phyloP scores from a whole-genome alignment of 345 rosid species.

The Reutealis trisperma region DNA sequence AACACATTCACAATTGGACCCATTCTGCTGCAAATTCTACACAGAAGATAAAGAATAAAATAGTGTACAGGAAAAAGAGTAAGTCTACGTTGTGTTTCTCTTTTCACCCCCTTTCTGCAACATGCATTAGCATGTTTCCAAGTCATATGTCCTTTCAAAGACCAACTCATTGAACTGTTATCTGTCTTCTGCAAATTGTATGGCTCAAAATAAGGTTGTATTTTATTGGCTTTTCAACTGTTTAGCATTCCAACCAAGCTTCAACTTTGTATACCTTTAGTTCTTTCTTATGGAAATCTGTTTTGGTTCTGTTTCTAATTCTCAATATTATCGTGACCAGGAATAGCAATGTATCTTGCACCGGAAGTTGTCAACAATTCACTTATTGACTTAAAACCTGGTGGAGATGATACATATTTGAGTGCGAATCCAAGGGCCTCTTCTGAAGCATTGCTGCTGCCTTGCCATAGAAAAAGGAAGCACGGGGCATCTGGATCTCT shows the following conservation, averaged over 20 bases:
- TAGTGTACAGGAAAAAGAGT: background rate
- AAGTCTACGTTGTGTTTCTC: background rate
- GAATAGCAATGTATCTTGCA: constrained; percentile 66
- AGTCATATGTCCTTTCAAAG: background rate
- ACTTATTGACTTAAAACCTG: constrained; percentile 50
- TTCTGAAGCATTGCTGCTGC: constrained; percentile 30
- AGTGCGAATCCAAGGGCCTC: constrained; percentile 32
- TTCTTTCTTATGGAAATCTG: background rate
- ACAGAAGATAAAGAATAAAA: too few relatives aligned
- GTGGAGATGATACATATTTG: constrained; percentile 30
- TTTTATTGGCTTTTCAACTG: background rate
- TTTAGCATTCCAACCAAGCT: too few relatives aligned
- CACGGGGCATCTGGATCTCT: constrained; percentile 35
- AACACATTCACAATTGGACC: too few relatives aligned
- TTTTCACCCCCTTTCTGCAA: background rate
- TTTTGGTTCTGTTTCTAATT: constrained; percentile 16
- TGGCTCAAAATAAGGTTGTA: background rate
- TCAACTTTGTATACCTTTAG: too few relatives aligned
- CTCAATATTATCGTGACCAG: constrained; percentile 40
- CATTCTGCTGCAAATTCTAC: too few relatives aligned
- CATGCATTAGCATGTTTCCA: background rate
- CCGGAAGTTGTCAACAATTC: constrained; percentile 59
- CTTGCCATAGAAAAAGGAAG: constrained; percentile 64
- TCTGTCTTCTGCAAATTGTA: background rate
- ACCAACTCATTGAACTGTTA: background rate